These are phyloP conservation scores for Sextonia rubra DNA, from an alignment of 164 flowering plant genomes.

Conservation along the genomic window DNA sequence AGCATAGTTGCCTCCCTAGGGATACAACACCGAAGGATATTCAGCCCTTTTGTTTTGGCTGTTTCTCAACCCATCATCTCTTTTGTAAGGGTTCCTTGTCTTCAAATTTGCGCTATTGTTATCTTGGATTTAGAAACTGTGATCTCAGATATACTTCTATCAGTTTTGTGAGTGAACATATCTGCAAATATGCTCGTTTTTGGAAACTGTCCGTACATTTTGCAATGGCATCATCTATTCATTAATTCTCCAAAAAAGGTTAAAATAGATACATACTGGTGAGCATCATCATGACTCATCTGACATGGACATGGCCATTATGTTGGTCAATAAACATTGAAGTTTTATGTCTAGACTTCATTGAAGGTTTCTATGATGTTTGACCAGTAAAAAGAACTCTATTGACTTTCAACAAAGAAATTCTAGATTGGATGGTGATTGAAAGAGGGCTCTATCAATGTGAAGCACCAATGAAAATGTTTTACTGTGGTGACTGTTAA, in stretches of 20 bases:
- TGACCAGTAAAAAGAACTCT: background rate
- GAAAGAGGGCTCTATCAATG: no score
- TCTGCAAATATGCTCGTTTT: background rate
- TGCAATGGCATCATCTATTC: background rate
- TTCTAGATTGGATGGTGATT: background rate
- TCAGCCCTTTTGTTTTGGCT: conserved; percentile 1
- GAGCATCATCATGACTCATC: no score
- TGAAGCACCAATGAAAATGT: no score
- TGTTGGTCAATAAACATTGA: background rate
- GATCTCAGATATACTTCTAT: background rate
- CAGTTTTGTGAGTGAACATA: background rate
- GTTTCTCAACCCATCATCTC: conserved; percentile 6
- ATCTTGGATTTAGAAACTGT: background rate
- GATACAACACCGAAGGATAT: conserved; percentile 12
- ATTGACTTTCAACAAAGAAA: background rate
- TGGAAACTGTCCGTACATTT: background rate
- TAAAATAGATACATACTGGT: background rate
- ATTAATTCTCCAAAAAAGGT: background rate
- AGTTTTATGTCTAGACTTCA: background rate
- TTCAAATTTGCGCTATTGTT: background rate
- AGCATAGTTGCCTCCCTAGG: conserved; percentile 15
- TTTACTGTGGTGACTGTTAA: no score
- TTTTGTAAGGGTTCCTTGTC: conserved; percentile 1
- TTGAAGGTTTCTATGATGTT: background rate
- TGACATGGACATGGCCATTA: no score